A percentile compares a stretch with the other conserved stretches of the same genome.
phyloP scores from a whole-genome alignment of 768 basidiomycete species.

The Gloeostereum incarnatum region DNA sequence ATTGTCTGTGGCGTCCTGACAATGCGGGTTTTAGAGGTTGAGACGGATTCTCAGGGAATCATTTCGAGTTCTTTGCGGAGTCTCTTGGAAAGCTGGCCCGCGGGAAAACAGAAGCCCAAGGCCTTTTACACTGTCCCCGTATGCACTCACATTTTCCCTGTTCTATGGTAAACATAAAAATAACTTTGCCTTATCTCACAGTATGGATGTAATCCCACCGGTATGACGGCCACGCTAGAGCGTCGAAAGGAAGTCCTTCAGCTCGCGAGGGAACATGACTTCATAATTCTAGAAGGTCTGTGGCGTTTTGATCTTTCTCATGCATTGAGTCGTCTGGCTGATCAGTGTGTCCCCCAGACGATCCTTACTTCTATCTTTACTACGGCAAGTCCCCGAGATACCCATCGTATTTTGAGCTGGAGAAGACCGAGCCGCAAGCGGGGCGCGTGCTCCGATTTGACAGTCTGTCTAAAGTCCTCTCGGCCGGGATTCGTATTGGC shows the following conservation, averaged over 20 bases:
- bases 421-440: constrained; percentile 51
- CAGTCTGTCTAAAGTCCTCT: constrained; percentile 78
- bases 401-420: constrained; percentile 77
- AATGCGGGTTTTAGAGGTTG: constrained; percentile 45
- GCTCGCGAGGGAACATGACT: constrained; percentile 62
- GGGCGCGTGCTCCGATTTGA: constrained; percentile 87
- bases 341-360: constrained; percentile 39
- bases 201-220: constrained; percentile 86
- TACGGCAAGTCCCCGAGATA: constrained; percentile 56
- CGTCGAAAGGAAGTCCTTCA: constrained; percentile 64
- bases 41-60: constrained; percentile 69
- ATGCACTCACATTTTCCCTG: constrained; percentile 13
- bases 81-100: constrained; percentile 70
- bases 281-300: constrained; percentile 80
- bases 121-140: constrained; percentile 78
- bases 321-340: neutral
- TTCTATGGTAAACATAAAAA: constrained; percentile 7
- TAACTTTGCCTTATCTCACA: constrained; percentile 14
- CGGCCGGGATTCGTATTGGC: constrained; percentile 72
- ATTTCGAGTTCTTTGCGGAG: constrained; percentile 46
- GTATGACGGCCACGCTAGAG: constrained; percentile 62
- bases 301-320: neutral
- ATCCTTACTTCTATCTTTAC: constrained; percentile 75
- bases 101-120: constrained; percentile 61
- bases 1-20: neutral